phyloP scores from a whole-genome alignment of 106 monocot species.

The Posidonia australis region DNA sequence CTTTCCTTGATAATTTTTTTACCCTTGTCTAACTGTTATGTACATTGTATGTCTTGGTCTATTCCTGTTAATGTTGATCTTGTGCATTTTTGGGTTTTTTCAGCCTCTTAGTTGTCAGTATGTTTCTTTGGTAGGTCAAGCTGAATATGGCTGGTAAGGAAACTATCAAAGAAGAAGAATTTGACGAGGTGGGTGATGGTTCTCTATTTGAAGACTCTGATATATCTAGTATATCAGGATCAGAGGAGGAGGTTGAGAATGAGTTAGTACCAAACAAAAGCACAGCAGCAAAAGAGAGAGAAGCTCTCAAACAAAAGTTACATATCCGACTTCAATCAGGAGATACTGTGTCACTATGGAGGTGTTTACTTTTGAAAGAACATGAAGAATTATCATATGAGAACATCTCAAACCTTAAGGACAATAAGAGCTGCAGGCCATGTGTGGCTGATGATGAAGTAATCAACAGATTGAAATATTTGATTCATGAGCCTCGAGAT shows the following conservation, averaged over 20 bases:
- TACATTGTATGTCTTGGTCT: background rate
- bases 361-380: slow-evolving; percentile 59
- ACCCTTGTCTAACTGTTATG: no score
- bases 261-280: slow-evolving; percentile 8
- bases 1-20: no score
- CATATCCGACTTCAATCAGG: slow-evolving; percentile 50
- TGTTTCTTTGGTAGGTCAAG: slow-evolving; percentile 4
- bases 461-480: slow-evolving; percentile 42
- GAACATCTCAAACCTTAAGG: slow-evolving; percentile 10
- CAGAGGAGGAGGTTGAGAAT: slow-evolving; percentile 78
- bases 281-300: slow-evolving; percentile 25
- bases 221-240: slow-evolving; percentile 86
- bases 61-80: background rate
- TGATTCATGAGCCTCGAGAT: slow-evolving; percentile 69
- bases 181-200: slow-evolving; percentile 11
- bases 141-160: slow-evolving; percentile 4
- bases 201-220: slow-evolving; percentile 58
- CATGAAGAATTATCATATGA: slow-evolving; percentile 43
- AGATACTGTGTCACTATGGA: slow-evolving; percentile 63
- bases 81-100: background rate
- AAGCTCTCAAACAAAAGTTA: slow-evolving; percentile 45
- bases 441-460: slow-evolving; percentile 30
- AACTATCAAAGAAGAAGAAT: slow-evolving; percentile 8
- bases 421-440: slow-evolving; percentile 4
- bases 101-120: background rate